phyloP scores from a whole-genome alignment of 2,329 filamentous ascomycete genomes.

The Aspergillus fijiensis region DNA sequence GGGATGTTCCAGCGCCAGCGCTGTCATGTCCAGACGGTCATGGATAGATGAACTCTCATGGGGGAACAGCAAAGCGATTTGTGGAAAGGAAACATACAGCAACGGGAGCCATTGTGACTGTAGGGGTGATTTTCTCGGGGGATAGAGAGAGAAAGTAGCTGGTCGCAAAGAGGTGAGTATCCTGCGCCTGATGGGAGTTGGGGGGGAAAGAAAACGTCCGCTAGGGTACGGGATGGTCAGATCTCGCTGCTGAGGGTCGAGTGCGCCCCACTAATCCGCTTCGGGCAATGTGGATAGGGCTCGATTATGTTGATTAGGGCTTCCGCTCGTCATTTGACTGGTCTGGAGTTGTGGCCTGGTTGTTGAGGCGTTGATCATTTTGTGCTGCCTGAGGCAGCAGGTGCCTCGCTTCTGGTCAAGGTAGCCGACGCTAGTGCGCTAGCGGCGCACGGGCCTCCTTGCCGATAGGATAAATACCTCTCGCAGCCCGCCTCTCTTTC shows the following conservation, averaged over 20 bases:
- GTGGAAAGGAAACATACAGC: constrained; percentile 69
- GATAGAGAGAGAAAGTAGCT: constrained; percentile 32
- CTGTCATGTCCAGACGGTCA: constrained; percentile 20
- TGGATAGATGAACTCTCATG: constrained; percentile 34
- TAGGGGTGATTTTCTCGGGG: constrained; percentile 26
- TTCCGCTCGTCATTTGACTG: constrained; percentile 14
- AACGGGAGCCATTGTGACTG: constrained; percentile 76
- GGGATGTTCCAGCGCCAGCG: constrained; percentile 1
- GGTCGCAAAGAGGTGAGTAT: constrained; percentile 84
- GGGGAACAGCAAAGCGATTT: constrained; percentile 92
- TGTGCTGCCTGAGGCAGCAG: background rate
- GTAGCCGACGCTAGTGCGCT: constrained; percentile 21
- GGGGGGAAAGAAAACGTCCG: constrained; percentile 26
- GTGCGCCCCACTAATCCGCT: constrained; percentile 29
- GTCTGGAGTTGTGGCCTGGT: background rate
- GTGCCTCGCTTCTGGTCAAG: constrained; percentile 14
- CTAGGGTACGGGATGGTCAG: constrained; percentile 21
- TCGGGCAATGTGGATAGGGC: constrained; percentile 15
- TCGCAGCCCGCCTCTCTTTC: constrained; percentile 24
- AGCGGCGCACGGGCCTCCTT: constrained; percentile 21
- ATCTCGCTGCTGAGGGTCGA: constrained; percentile 30
- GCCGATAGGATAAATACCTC: constrained; percentile 31
- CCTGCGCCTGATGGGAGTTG: constrained; percentile 63
- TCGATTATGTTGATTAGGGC: constrained; percentile 20
- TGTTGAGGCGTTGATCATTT: background rate